Evolutionary conservation across 2,329 filamentous ascomycete genomes (phyloP), one percentile per base, ranked within the genome.

Genomic region (Colletotrichum camelliae): DNA sequence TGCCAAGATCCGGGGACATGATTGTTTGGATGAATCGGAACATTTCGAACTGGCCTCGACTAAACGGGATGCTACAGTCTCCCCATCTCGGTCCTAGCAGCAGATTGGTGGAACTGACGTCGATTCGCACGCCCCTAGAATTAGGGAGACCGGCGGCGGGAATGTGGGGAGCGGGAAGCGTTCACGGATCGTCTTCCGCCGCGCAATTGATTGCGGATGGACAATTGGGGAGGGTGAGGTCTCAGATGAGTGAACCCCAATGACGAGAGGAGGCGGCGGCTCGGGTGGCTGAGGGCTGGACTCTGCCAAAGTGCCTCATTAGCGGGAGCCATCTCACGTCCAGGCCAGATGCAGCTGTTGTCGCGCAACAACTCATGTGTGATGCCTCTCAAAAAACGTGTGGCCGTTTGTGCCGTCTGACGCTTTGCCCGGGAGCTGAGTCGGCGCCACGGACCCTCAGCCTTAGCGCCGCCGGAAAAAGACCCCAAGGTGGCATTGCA

Each of bases 131-230:
- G 57, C 62, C 58, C 73, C 69, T 72, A 57, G 57, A 48, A 67
- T 73, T 24, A 75, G 57, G 64, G 69, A 73, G 62, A 43, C 33
- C n/a, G 21, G 31, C 21, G 73, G 35, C 62, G 64, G 55, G 73
- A 65, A 75, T 75, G 73, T 75, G 73, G 73, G 37, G 70, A 67
- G 55, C 70, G 73, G 73, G 73, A 75, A 72, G 73, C 73, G 62
- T 75, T 65, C 73, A 75, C 73, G 73, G 73, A 75, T 75, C 73
- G 35, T 68, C 73, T 75, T 37, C 62, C 73, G 70, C 73, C 73
- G 73, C 57, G 18, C 69, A n/a, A 39, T 58, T 58, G 57, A 73
- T 75, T 75, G 73, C 73, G 64, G 73, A 73, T 60, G 55, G 18
- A 37, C 37, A 18, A 37, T 52, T 58, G 29, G 52, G 21, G n/a